Evolutionary conservation across 2,329 filamentous ascomycete genomes (phyloP).

Genomic region (Arachnopeziza araneosa): DNA sequence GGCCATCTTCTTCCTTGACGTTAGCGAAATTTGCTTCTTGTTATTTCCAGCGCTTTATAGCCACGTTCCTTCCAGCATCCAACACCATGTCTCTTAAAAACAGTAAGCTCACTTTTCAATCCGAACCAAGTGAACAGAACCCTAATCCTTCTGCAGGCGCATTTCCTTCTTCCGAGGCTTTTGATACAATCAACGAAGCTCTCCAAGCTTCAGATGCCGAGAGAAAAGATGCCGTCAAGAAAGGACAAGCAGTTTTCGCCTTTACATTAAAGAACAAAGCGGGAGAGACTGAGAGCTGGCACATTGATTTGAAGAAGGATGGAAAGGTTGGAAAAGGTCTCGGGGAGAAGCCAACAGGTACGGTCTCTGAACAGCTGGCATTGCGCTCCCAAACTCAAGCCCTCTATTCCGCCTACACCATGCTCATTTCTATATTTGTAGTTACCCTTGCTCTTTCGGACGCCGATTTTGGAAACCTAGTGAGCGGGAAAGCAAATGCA

Average conservation of each 20-base stretch:
- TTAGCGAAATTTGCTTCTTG: neutral
- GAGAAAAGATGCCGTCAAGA: slow-evolving; percentile 82
- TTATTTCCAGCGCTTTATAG: neutral
- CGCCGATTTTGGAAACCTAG: slow-evolving; percentile 77
- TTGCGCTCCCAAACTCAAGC: neutral
- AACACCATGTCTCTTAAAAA: slow-evolving; percentile 66
- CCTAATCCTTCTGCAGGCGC: slow-evolving; percentile 46
- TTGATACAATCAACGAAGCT: slow-evolving; percentile 76
- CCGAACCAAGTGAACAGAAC: neutral
- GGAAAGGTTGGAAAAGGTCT: slow-evolving; percentile 75
- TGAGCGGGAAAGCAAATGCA: slow-evolving; percentile 83
- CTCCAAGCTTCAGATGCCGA: slow-evolving; percentile 65
- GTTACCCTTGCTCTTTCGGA: slow-evolving; percentile 85
- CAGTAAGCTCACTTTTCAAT: slow-evolving; percentile 40
- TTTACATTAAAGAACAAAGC: slow-evolving; percentile 87
- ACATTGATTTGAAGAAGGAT: slow-evolving; percentile 90
- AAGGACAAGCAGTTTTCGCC: slow-evolving; percentile 79
- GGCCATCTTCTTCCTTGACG: neutral
- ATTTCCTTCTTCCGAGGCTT: slow-evolving; percentile 86
- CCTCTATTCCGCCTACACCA: neutral
- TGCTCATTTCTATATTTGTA: slow-evolving; percentile 31
- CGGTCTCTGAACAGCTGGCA: slow-evolving; percentile 27
- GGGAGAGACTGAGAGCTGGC: slow-evolving; percentile 80
- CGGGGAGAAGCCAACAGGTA: slow-evolving; percentile 78
- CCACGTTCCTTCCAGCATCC: neutral